Percentiles rank a stretch among this genome's conserved stretches.
Evolutionary conservation across 176 grass and related monocot species (phyloP).

Genomic region (Oryza meridionalis): DNA sequence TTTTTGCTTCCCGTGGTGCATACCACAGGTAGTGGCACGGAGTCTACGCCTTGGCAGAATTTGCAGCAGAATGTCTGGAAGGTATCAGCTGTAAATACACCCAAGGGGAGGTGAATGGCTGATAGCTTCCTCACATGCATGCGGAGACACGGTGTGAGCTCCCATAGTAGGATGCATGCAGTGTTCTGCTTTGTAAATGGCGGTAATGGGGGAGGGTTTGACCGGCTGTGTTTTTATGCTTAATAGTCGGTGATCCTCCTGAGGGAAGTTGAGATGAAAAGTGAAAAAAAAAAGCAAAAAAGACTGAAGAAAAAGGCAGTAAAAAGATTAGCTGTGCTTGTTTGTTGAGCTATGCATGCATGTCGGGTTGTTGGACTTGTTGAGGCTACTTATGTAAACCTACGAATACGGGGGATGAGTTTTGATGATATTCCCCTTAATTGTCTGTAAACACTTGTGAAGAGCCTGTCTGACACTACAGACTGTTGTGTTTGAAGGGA

Average conservation of each 20-base stretch:
- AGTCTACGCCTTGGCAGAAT: background rate
- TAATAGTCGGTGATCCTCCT: constrained; percentile 12
- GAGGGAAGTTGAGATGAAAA: background rate
- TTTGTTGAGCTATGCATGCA: background rate
- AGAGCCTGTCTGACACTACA: background rate
- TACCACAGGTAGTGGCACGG: constrained; percentile 34
- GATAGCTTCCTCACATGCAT: constrained; percentile 1
- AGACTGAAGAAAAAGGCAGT: background rate
- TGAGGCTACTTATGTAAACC: background rate
- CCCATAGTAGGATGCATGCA: background rate
- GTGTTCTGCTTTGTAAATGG: constrained; percentile 27
- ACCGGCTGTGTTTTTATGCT: constrained; percentile 27
- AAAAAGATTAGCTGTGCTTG: background rate
- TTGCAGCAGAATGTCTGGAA: background rate
- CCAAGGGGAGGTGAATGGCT: background rate
- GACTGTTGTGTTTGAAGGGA: background rate
- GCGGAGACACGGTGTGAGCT: constrained; percentile 11
- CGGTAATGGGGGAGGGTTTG: constrained; percentile 3
- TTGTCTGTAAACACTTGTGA: constrained; percentile 8
- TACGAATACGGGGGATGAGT: background rate
- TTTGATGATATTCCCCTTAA: background rate
- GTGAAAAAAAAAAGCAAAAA: background rate
- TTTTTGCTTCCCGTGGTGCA: constrained; percentile 45
- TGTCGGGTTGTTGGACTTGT: background rate
- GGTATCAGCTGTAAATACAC: constrained; percentile 11